Percentiles rank a stretch among this genome's conserved stretches.
These are phyloP conservation scores for Aureobasidium subglaciale DNA, from an alignment of 2,329 filamentous ascomycete genomes.

Conservation along the genomic window DNA sequence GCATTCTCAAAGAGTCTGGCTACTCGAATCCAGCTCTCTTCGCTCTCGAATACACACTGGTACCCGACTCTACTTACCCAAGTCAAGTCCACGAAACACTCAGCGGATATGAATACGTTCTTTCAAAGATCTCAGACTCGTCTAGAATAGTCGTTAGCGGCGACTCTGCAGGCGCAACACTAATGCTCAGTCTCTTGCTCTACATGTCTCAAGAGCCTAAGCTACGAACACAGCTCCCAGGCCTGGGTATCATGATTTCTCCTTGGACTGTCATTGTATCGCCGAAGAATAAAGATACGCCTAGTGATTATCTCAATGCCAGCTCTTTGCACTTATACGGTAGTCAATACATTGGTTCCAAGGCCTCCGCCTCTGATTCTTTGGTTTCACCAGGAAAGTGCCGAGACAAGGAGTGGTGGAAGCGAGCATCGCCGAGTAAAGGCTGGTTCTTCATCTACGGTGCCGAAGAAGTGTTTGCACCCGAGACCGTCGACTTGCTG, in stretches of 20 bases:
- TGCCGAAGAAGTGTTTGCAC: slow-evolving; percentile 68
- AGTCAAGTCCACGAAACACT: slow-evolving; percentile 64
- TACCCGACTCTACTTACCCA: slow-evolving; percentile 67
- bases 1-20: slow-evolving; percentile 55
- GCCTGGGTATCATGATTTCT: slow-evolving; percentile 65
- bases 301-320: slow-evolving; percentile 67
- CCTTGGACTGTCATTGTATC: slow-evolving; percentile 74
- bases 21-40: slow-evolving; percentile 73
- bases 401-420: slow-evolving; percentile 59
- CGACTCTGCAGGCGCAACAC: slow-evolving; percentile 71
- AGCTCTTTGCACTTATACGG: slow-evolving; percentile 63
- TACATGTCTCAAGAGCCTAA: slow-evolving; percentile 49
- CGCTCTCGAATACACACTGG: slow-evolving; percentile 71
- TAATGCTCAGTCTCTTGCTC: slow-evolving; percentile 66
- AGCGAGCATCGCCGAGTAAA: slow-evolving; percentile 54
- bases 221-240: slow-evolving; percentile 42
- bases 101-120: slow-evolving; percentile 63
- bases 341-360: slow-evolving; percentile 56
- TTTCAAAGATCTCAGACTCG: slow-evolving; percentile 51
- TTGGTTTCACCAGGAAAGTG: slow-evolving; percentile 66
- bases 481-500: slow-evolving; percentile 59
- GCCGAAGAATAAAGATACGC: slow-evolving; percentile 57
- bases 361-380: slow-evolving; percentile 45
- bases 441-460: slow-evolving; percentile 69
- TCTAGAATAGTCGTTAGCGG: slow-evolving; percentile 64